Base-by-base conservation (phyloP, 169 alveolate species). In the Sarcocystis neurona region DNA sequence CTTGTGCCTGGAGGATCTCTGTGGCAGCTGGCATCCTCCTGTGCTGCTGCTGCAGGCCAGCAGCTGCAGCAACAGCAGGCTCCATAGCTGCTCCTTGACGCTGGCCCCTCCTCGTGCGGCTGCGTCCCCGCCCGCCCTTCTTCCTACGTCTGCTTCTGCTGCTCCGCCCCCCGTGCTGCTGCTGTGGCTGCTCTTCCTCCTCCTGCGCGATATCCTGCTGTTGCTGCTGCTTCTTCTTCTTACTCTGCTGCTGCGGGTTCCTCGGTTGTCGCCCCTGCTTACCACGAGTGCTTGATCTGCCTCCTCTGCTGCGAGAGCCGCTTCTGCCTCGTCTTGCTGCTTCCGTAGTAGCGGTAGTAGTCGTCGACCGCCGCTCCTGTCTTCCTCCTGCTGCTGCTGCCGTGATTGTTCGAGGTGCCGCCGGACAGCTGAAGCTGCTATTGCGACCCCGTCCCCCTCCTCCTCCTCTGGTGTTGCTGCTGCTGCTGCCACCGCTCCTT, bases 81-180 rank as follows among this genome's bases (percentile, higher is more conserved):
- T n/a, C n/a, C n/a, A n/a, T n/a, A n/a, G n/a, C n/a, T n/a, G n/a
- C n/a, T n/a, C n/a, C n/a, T n/a, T n/a, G n/a, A n/a, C n/a, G n/a
- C n/a, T 1, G 41, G 44, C 6, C 75, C n/a, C 43, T n/a, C 44
- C 43, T 10, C 43, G 8, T 18, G 10, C 70, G 34, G 27, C n/a
- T 63, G 44, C n/a, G 37, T n/a, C 75, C 43, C 27, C 75, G 39
- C 4, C 56, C 34, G 20, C 56, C 46, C 43, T 53, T 27, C 12
- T 32, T 15, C 4, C 82, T 39, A 18, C 82, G 58, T n/a, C 82
- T 39, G 58, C 82, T 53, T 27, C 82, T 20, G 32, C 82, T 53
- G 3, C 56, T 2, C 56, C 79, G 15, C 47, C 44, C 3, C 43
- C 79, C 44, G 56, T 27, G 20, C 56, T 15, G 2, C 82, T 39